Evolutionary conservation across 257 asterid species (phyloP).

Genomic region (Ilex aquifolium): DNA sequence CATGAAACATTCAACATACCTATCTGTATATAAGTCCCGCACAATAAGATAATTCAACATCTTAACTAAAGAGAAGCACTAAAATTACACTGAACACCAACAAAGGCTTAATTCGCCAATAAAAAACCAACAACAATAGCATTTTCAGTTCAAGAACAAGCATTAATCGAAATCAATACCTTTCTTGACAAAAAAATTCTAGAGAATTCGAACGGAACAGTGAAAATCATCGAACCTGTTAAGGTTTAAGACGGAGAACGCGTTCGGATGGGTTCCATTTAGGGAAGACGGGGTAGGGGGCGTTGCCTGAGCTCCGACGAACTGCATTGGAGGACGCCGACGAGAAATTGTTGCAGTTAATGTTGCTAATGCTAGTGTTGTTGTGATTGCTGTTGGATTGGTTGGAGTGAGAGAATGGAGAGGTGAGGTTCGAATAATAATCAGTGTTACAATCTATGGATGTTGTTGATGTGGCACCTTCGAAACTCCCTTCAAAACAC

Average conservation of each 20-base stretch:
- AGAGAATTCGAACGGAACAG: neutral
- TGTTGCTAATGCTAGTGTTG: no score
- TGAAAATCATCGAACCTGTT: conserved; percentile 45
- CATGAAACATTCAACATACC: no score
- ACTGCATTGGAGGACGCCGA: conserved; percentile 28
- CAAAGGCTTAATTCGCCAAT: neutral
- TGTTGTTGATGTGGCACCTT: no score
- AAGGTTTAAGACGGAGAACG: conserved; percentile 51
- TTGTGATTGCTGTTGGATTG: no score
- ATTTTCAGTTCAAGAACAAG: neutral
- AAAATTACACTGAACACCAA: conserved; percentile 3
- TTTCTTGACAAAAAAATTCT: neutral
- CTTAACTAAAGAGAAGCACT: neutral
- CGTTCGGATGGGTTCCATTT: conserved; percentile 87
- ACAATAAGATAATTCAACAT: neutral
- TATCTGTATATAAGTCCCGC: conserved; percentile 37
- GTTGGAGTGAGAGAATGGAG: no score
- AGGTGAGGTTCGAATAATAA: no score
- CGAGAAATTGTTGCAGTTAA: conserved; percentile 16
- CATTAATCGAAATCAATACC: neutral
- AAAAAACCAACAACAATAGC: neutral
- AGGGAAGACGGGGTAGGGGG: conserved; percentile 50
- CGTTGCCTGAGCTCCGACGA: conserved; percentile 41
- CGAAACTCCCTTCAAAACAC: no score
- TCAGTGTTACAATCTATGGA: conserved; percentile 17